These are phyloP conservation scores for Amanita jacksonii DNA, from an alignment of 768 basidiomycete species.

Conservation along the genomic window DNA sequence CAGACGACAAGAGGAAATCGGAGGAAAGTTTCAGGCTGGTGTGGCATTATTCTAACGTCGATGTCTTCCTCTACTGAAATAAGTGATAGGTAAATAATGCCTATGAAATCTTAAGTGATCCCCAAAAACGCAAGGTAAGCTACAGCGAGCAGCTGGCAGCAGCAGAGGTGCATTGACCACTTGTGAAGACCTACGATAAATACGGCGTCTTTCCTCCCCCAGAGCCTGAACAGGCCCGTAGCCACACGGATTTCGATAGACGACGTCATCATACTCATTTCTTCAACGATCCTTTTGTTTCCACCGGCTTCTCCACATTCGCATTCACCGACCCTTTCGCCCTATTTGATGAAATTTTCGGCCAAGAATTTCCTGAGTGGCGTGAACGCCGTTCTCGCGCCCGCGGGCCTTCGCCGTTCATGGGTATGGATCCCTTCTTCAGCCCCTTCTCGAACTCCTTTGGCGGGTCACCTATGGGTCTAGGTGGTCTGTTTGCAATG, in stretches of 20 bases:
- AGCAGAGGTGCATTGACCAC: conserved; percentile 1
- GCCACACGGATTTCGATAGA: conserved; percentile 11
- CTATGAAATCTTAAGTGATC: conserved; percentile 64
- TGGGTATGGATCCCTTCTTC: conserved; percentile 20
- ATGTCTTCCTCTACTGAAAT: conserved; percentile 9
- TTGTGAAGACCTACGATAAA: conserved; percentile 50
- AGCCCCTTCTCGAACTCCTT: conserved; percentile 16
- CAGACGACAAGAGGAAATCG: conserved; percentile 46
- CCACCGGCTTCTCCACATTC: conserved; percentile 25
- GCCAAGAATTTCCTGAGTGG: conserved; percentile 27
- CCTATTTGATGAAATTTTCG: conserved; percentile 66
- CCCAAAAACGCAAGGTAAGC: conserved; percentile 46
- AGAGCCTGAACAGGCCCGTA: conserved; percentile 21
- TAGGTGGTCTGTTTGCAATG: conserved; percentile 22
- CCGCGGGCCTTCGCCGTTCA: conserved; percentile 1
- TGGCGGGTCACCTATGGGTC: conserved; percentile 23
- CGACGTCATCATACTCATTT: conserved; percentile 18
- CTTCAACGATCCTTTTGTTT: conserved; percentile 35
- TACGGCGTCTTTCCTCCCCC: conserved; percentile 72
- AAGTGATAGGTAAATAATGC: conserved; percentile 57
- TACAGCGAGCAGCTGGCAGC: not conserved
- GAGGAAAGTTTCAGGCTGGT: conserved; percentile 48
- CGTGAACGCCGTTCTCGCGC: conserved; percentile 19
- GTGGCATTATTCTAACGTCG: not conserved
- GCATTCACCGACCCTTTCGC: conserved; percentile 68